Base-by-base conservation (phyloP, 805 yeast genomes). In the Yarrowia sp. region DNA sequence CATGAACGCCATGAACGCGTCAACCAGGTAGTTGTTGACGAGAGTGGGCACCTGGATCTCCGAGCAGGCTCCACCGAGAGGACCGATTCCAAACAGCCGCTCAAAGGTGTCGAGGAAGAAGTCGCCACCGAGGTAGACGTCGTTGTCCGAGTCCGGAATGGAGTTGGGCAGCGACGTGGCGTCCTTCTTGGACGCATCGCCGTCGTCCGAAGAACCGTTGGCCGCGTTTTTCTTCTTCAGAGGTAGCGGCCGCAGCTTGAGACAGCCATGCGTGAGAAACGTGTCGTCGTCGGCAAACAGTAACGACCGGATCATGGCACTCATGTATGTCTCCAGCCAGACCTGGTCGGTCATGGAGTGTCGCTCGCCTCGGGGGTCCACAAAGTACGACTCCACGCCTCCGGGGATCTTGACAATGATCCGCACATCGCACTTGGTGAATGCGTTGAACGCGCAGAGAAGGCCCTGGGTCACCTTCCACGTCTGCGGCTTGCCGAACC, bases 221-320 rank as follows among this genome's bases (percentile, higher is more conserved):
- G 38, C 17, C 4, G 10, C 47, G 8, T 38, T 31, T 47, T 55
- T 55, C 51, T 58, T 58, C 28, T 58, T 58, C 13, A 58, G 18
- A 10, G 64, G 64, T 67, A 95, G 83, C 4, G 98, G 98, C 70
- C 91, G 88, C 65, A 90, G 80, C 66, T 88, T 85, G 69, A 97
- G 83, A 42, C 95, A 88, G 73, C 92, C 96, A 9, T 92, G 96
- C 65, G 95, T 82, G 71, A 78, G 88, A 71, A 78, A 88, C 77
- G 76, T 87, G 75, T 89, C 93, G 50, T 87, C 91, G 61, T 91
- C 96, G 61, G 89, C 91, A 68, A 84, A 90, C 65, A 91, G 77
- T 47, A 95, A 75, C 8, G 92, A 78, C 71, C 99, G 83, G 28
- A 91, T 85, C 68, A 92, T 81, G 1, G 92, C 87, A 71, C 91